These are phyloP conservation scores for Paramarasmius palmivorus DNA, from an alignment of 1,284 basidiomycete genomes.

Conservation along the genomic window DNA sequence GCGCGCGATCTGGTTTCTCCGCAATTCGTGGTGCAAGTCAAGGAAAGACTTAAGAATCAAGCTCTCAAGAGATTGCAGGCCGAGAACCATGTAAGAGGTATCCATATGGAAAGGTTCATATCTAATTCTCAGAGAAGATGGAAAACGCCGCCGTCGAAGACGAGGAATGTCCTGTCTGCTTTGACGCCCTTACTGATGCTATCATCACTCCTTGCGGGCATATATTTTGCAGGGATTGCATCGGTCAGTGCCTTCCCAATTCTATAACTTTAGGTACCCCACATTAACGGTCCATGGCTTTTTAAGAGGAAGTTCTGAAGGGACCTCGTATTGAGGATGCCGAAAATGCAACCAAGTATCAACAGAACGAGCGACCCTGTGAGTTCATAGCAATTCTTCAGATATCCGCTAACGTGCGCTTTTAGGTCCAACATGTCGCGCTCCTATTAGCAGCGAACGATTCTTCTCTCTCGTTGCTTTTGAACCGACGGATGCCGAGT, in stretches of 20 bases:
- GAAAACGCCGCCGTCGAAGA: constrained; percentile 45
- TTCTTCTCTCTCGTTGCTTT: constrained; percentile 50
- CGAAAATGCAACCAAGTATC: constrained; percentile 30
- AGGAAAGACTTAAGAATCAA: constrained; percentile 41
- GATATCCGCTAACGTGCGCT: neutral
- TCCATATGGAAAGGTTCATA: neutral
- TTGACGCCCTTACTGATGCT: constrained; percentile 45
- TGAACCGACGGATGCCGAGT: constrained; percentile 48
- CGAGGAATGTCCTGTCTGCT: constrained; percentile 57
- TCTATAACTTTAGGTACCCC: constrained; percentile 1
- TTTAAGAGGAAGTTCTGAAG: constrained; percentile 41
- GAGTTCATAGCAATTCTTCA: constrained; percentile 17
- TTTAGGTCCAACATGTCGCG: constrained; percentile 52
- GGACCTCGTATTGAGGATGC: constrained; percentile 30
- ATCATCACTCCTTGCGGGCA: constrained; percentile 52
- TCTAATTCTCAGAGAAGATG: constrained; percentile 35
- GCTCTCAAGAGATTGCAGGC: constrained; percentile 37
- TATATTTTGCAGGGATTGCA: constrained; percentile 52
- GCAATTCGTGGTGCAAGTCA: constrained; percentile 51
- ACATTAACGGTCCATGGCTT: constrained; percentile 1
- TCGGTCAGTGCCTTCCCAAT: constrained; percentile 34
- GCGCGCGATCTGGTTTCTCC: constrained; percentile 43
- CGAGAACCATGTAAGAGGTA: constrained; percentile 46
- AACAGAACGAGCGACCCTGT: constrained; percentile 47
- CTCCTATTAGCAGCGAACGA: constrained; percentile 37